These are phyloP conservation scores for Penicillium expansum DNA, from an alignment of 2,329 filamentous ascomycete genomes.

Conservation along the genomic window DNA sequence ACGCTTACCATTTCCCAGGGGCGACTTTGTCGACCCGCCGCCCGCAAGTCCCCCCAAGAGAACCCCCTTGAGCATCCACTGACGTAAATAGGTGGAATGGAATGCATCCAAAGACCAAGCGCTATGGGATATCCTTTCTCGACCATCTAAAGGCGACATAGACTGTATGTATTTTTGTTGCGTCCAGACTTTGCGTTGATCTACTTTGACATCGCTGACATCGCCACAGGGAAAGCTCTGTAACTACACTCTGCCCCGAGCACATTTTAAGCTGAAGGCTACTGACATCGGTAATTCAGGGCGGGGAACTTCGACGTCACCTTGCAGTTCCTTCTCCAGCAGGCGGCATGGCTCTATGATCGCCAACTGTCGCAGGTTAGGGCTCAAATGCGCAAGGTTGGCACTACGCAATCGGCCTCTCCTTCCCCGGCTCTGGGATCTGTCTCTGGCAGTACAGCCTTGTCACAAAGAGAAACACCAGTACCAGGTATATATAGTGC, in stretches of 20 bases:
- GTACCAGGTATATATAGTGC: conserved; percentile 29
- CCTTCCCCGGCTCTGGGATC: conserved; percentile 46
- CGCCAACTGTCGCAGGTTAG: conserved; percentile 84
- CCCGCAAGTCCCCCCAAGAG: conserved; percentile 55
- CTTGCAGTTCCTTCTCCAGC: conserved; percentile 83
- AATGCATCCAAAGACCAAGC: conserved; percentile 79
- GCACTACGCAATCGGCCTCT: conserved; percentile 41
- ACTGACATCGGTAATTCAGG: conserved; percentile 41
- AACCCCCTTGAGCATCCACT: conserved; percentile 15
- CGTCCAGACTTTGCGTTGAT: background rate
- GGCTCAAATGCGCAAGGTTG: conserved; percentile 75
- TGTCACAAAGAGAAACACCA: conserved; percentile 33
- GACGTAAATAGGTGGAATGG: conserved; percentile 71
- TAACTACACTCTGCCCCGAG: conserved; percentile 39
- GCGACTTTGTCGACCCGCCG: conserved; percentile 85
- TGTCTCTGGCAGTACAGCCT: conserved; percentile 41
- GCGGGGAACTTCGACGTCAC: conserved; percentile 78
- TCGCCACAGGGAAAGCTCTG: conserved; percentile 67
- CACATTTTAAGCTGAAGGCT: background rate
- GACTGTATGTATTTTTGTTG: conserved; percentile 64
- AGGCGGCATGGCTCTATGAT: conserved; percentile 92
- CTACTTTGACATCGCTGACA: conserved; percentile 19
- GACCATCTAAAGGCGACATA: conserved; percentile 74
- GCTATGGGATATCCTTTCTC: conserved; percentile 86
- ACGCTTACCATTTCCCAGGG: conserved; percentile 81